Evolutionary conservation across 2,329 filamentous ascomycete species (phyloP).

Genomic region (Pseudogymnoascus sp.): DNA sequence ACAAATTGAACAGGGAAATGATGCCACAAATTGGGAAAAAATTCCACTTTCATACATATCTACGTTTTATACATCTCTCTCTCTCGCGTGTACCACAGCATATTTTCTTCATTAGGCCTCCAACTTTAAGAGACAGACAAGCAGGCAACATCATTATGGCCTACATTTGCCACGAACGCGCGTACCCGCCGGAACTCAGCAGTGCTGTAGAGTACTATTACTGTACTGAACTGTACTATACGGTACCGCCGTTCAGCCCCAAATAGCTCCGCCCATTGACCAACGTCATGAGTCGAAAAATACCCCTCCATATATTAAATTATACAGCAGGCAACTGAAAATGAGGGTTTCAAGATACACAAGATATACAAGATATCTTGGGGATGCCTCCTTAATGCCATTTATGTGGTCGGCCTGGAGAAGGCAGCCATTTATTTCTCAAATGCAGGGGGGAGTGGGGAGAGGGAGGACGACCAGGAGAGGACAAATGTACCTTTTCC

Average conservation of each 20-base stretch:
- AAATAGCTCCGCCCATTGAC: not conserved
- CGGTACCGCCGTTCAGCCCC: not conserved
- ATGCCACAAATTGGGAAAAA: not conserved
- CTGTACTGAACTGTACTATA: not conserved
- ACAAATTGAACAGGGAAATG: constrained; percentile 2
- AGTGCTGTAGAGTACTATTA: not conserved
- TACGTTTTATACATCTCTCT: not conserved
- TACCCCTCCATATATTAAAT: not conserved
- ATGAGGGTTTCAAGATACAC: not conserved
- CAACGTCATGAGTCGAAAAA: not conserved
- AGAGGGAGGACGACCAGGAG: no score
- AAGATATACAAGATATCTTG: not conserved
- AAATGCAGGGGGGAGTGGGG: not conserved
- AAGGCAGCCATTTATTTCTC: not conserved
- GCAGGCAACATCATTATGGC: not conserved
- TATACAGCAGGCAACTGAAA: not conserved
- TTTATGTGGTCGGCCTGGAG: not conserved
- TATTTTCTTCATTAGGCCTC: constrained; percentile 1
- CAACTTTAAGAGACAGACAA: not conserved
- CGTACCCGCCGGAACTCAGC: not conserved
- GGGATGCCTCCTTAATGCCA: not conserved
- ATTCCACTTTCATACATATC: not conserved
- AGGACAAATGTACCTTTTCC: constrained; percentile 7
- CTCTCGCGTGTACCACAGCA: not conserved
- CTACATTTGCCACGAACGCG: constrained; percentile 1